Conservation (phyloP, 257 asterid species). For the Pogostemon cablin region DNA sequence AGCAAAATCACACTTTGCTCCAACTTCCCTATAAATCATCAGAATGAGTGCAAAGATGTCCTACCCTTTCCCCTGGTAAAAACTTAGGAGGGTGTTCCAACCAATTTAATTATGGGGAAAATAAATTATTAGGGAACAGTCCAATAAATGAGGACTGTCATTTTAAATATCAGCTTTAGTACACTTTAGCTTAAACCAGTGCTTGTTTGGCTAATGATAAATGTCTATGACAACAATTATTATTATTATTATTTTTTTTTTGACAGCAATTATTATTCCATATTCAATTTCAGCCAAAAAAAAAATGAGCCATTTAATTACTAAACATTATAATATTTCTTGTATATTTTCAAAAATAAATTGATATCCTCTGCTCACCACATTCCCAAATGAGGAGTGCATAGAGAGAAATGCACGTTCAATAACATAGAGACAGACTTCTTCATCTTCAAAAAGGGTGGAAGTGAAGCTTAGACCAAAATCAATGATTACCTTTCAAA, state of each 20-base stretch:
- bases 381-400: slow-evolving; percentile 98
- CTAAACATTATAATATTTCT: background rate
- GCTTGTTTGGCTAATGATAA: background rate
- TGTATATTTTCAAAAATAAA: slow-evolving; percentile 9
- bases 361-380: slow-evolving; percentile 53
- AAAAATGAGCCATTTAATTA: slow-evolving; percentile 9
- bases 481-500: slow-evolving; percentile 77
- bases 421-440: slow-evolving; percentile 90
- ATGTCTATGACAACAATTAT: no score
- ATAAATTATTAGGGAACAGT: no score
- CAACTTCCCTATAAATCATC: no score
- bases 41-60: no score
- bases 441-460: slow-evolving; percentile 95
- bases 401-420: slow-evolving; percentile 93
- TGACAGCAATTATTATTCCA: background rate
- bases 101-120: no score
- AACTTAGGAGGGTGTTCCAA: no score
- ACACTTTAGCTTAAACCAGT: background rate
- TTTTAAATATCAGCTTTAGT: background rate
- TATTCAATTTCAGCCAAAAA: background rate
- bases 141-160: background rate
- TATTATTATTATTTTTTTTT: no score
- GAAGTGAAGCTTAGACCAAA: slow-evolving; percentile 95
- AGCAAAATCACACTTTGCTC: no score
- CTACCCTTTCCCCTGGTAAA: no score